Evolutionary conservation across 495 filamentous ascomycete species (phyloP).

Genomic region (Xylaria longipes): DNA sequence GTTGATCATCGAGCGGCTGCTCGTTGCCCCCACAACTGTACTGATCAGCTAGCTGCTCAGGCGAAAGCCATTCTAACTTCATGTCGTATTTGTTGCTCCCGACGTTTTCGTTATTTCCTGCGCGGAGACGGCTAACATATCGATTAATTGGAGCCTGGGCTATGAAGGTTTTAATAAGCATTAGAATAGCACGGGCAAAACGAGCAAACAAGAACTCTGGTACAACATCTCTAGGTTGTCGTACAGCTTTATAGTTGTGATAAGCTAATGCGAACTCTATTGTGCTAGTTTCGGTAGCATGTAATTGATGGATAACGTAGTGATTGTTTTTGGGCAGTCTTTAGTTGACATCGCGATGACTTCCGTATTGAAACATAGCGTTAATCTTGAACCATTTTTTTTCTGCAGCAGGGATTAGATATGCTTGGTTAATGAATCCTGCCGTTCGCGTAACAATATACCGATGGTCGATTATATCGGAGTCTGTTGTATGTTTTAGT

Average conservation of each 20-base stretch:
- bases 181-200: conserved; percentile 6
- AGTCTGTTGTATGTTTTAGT: background rate
- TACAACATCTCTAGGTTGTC: background rate
- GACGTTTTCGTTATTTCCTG: background rate
- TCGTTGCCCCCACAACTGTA: background rate
- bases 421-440: background rate
- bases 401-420: background rate
- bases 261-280: conserved; percentile 6
- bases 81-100: background rate
- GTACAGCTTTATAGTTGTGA: background rate
- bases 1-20: background rate
- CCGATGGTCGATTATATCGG: background rate
- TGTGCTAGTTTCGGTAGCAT: background rate
- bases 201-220: conserved; percentile 8
- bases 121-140: conserved; percentile 2
- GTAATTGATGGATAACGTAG: background rate
- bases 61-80: conserved; percentile 8
- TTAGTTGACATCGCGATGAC: background rate
- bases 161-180: background rate
- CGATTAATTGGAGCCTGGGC: background rate
- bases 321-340: background rate
- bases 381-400: background rate
- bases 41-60: conserved; percentile 13
- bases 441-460: background rate
- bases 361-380: background rate